A percentile compares a stretch with the other conserved stretches of the same genome.
These are phyloP conservation scores for Chytriomyces sp. DNA, from an alignment of 192 early-diverging fungal genomes.

Conservation along the genomic window DNA sequence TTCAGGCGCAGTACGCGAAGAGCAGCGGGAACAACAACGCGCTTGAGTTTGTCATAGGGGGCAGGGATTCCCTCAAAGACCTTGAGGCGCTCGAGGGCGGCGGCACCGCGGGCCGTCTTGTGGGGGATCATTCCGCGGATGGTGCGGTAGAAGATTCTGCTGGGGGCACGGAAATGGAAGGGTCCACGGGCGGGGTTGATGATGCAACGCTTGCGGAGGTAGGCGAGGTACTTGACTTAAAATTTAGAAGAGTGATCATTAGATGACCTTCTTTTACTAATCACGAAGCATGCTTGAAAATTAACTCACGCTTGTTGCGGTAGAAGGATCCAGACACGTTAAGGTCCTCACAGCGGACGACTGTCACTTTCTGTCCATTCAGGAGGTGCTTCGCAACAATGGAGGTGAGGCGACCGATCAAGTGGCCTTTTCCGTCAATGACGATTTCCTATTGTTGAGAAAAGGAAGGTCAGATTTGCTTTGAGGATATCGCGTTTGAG, in stretches of 20 bases:
- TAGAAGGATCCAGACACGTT: constrained; percentile 98
- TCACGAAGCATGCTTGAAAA: neutral
- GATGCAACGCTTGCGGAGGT: constrained; percentile 96
- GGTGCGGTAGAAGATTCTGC: constrained; percentile 93
- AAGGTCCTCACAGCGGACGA: constrained; percentile 98
- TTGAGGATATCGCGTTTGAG: neutral
- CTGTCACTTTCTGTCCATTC: constrained; percentile 94
- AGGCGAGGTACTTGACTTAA: constrained; percentile 90
- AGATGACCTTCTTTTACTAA: neutral
- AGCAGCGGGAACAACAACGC: constrained; percentile 95
- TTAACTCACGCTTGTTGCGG: constrained; percentile 94
- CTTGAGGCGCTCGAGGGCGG: constrained; percentile 96
- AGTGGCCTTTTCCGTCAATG: constrained; percentile 99
- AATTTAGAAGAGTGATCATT: neutral
- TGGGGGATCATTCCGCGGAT: constrained; percentile 99
- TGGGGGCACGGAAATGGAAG: constrained; percentile 99
- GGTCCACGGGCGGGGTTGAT: constrained; percentile 96
- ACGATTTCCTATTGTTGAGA: constrained; percentile 77
- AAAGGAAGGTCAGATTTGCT: neutral
- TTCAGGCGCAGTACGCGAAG: constrained; percentile 95
- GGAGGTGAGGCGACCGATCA: constrained; percentile 95
- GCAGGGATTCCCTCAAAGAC: constrained; percentile 99
- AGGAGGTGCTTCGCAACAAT: constrained; percentile 98
- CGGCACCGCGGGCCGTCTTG: constrained; percentile 98
- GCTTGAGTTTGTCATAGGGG: constrained; percentile 96